Evolutionary conservation across 768 basidiomycete species (phyloP).

Genomic region (Boletus rex-veris): DNA sequence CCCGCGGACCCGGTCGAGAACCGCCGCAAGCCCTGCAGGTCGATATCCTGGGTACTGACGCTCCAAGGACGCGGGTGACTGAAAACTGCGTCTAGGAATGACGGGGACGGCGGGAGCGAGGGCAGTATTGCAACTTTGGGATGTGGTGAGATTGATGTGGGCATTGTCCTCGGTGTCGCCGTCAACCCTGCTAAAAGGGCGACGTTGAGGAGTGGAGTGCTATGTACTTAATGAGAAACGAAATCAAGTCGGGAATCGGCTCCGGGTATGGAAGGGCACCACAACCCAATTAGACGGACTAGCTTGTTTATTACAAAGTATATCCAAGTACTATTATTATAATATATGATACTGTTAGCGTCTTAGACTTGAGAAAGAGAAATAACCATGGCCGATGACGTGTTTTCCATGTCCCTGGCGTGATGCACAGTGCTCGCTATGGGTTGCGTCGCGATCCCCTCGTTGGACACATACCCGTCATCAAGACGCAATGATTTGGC

Average conservation of each 20-base stretch:
- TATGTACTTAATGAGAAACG: neutral
- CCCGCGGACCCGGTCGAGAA: slow-evolving; percentile 9
- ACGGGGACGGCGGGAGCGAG: slow-evolving; percentile 38
- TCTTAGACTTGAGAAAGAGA: too few relatives aligned
- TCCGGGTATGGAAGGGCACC: neutral
- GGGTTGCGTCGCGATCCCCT: too few relatives aligned
- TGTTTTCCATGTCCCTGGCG: too few relatives aligned
- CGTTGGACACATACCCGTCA: too few relatives aligned
- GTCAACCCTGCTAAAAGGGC: neutral
- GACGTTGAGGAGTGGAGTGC: neutral
- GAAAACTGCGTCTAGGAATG: slow-evolving; percentile 45
- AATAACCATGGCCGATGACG: too few relatives aligned
- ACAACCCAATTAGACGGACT: slow-evolving; percentile 1
- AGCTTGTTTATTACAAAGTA: too few relatives aligned
- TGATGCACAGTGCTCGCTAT: too few relatives aligned
- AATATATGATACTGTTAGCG: too few relatives aligned
- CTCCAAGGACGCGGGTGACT: slow-evolving; percentile 33
- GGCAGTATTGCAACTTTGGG: slow-evolving; percentile 14
- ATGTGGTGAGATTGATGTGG: slow-evolving; percentile 13
- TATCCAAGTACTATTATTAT: too few relatives aligned
- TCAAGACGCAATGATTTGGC: too few relatives aligned
- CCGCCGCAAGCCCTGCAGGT: slow-evolving; percentile 20
- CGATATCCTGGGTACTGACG: slow-evolving; percentile 25
- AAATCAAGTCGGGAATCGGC: slow-evolving; percentile 14
- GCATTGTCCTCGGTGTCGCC: slow-evolving; percentile 19